These are phyloP conservation scores for Sphaerostilbella broomeana DNA, from an alignment of 2,329 filamentous ascomycete species.

Conservation along the genomic window DNA sequence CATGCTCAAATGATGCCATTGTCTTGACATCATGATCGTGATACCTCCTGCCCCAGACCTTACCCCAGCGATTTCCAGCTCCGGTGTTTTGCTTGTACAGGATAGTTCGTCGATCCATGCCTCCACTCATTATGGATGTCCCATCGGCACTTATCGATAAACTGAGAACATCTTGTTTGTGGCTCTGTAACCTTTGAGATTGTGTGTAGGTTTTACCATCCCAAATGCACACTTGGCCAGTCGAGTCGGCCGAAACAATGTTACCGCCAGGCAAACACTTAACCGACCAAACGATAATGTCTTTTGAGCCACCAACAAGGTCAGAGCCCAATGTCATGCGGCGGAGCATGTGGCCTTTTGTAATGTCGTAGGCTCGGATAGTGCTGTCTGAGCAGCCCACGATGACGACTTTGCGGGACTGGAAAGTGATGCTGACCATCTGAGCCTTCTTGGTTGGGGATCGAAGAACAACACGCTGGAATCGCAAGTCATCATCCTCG, in stretches of 20 bases:
- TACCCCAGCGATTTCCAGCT: constrained; percentile 66
- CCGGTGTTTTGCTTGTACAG: constrained; percentile 65
- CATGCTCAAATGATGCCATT: constrained; percentile 83
- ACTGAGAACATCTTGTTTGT: constrained; percentile 85
- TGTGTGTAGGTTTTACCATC: constrained; percentile 88
- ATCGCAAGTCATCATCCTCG: constrained; percentile 74
- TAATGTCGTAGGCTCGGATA: constrained; percentile 85
- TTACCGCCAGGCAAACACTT: constrained; percentile 82
- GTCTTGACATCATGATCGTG: constrained; percentile 94
- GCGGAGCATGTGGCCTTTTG: constrained; percentile 67
- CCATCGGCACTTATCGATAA: constrained; percentile 78
- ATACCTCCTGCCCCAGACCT: constrained; percentile 77
- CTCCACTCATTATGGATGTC: constrained; percentile 75
- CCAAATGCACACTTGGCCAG: constrained; percentile 89
- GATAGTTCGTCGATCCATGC: constrained; percentile 83
- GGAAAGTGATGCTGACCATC: constrained; percentile 86
- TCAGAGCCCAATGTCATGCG: constrained; percentile 83
- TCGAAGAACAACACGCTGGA: constrained; percentile 67
- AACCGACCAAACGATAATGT: constrained; percentile 88
- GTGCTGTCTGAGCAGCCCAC: constrained; percentile 94
- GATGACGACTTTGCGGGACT: constrained; percentile 73
- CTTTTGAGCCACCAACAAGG: constrained; percentile 67
- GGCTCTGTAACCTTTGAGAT: constrained; percentile 75
- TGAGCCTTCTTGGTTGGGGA: constrained; percentile 78
- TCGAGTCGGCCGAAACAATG: constrained; percentile 91